Percentiles rank a stretch among this genome's conserved stretches.
Evolutionary conservation across 2,329 filamentous ascomycete genomes (phyloP).

Genomic region (Curvularia sp.): DNA sequence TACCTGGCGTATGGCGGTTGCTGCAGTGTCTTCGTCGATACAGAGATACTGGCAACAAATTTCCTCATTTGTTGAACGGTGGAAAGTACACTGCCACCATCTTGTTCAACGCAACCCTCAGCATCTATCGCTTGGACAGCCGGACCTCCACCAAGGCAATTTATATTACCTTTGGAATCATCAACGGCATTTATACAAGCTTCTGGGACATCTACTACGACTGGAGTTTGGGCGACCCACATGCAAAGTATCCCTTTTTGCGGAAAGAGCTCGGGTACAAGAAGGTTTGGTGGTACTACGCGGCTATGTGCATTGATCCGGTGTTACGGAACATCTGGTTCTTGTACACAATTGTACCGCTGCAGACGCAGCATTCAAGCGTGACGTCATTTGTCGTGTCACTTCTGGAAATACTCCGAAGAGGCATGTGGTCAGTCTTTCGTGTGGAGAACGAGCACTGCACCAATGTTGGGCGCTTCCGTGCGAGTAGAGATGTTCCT

Average conservation of each 20-base stretch:
- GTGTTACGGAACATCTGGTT: conserved; percentile 93
- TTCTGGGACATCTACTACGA: conserved; percentile 98
- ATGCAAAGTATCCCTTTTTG: conserved; percentile 66
- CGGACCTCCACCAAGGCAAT: conserved; percentile 66
- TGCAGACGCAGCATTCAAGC: conserved; percentile 82
- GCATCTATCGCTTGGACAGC: conserved; percentile 79
- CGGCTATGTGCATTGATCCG: conserved; percentile 81
- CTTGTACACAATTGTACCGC: conserved; percentile 84
- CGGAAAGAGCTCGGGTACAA: conserved; percentile 84
- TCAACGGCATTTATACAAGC: conserved; percentile 84
- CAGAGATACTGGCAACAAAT: conserved; percentile 81
- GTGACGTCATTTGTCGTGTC: conserved; percentile 80
- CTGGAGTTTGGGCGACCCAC: conserved; percentile 86
- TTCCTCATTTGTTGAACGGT: conserved; percentile 91
- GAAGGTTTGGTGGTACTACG: conserved; percentile 81
- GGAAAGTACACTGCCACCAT: conserved; percentile 92
- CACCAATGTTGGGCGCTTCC: conserved; percentile 80
- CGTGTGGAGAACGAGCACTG: conserved; percentile 98
- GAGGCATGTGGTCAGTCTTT: conserved; percentile 90
- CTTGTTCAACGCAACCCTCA: conserved; percentile 77
- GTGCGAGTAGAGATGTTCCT: conserved; percentile 85
- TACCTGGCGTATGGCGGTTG: conserved; percentile 90
- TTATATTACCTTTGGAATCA: conserved; percentile 80
- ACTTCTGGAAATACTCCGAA: conserved; percentile 79
- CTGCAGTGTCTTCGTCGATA: conserved; percentile 92